These are phyloP conservation scores for Pseudogymnoascus sp. DNA, from an alignment of 2,329 filamentous ascomycete genomes.

Conservation along the genomic window DNA sequence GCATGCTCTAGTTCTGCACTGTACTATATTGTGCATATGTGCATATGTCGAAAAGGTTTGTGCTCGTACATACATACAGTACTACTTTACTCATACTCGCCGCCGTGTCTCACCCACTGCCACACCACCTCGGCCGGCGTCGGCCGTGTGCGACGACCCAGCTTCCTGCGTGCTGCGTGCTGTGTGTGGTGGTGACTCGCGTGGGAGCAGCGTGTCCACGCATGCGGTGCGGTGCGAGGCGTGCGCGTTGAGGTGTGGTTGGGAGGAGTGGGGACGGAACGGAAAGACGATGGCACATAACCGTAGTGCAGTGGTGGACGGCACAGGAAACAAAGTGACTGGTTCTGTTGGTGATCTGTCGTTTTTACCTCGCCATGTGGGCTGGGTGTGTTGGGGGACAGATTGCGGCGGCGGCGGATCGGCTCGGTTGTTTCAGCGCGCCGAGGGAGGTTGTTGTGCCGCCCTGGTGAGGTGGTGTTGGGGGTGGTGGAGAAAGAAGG, in stretches of 20 bases:
- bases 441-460: not conserved
- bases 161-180: too few relatives aligned
- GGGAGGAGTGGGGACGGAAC: not conserved
- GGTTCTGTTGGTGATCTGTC: too few relatives aligned
- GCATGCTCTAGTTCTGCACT: not conserved
- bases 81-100: too few relatives aligned
- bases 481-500: not conserved
- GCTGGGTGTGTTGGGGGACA: not conserved
- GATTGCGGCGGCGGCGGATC: not conserved
- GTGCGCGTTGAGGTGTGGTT: not conserved
- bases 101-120: too few relatives aligned
- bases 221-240: not conserved
- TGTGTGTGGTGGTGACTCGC: not conserved
- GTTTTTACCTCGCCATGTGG: not conserved
- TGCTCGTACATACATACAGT: too few relatives aligned
- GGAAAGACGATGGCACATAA: too few relatives aligned
- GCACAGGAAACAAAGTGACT: too few relatives aligned
- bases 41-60: too few relatives aligned
- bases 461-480: not conserved
- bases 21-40: not conserved
- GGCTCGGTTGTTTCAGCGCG: not conserved
- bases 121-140: too few relatives aligned
- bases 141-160: not conserved
- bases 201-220: not conserved
- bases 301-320: too few relatives aligned